phyloP scores from a whole-genome alignment of 169 alveolate genomes.

The Cryptosporidium baileyi region DNA sequence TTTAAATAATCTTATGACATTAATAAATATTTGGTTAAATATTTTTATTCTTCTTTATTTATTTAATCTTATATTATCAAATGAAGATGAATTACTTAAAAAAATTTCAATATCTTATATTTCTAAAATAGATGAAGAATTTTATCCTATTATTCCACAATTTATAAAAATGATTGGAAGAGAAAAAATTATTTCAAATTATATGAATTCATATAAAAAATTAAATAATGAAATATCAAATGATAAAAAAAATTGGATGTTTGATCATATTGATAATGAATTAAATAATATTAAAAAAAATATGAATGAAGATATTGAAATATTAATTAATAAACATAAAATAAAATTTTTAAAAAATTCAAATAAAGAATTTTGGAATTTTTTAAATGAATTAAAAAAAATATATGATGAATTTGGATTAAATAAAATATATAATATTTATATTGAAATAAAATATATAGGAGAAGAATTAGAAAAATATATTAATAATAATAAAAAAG shows the following conservation, averaged over 20 bases:
- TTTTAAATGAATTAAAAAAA: background rate
- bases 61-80: background rate
- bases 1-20: conserved; percentile 9
- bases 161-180: background rate
- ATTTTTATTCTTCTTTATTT: background rate
- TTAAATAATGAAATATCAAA: background rate
- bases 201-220: background rate
- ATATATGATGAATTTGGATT: conserved; percentile 17
- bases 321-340: background rate
- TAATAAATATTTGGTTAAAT: conserved; percentile 3
- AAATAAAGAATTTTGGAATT: background rate
- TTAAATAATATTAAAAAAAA: background rate
- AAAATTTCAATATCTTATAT: conserved; percentile 9
- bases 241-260: background rate
- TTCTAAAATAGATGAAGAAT: background rate
- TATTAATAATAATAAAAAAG: background rate
- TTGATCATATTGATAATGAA: background rate
- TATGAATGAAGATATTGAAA: background rate
- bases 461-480: background rate
- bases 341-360: background rate
- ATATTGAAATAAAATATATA: background rate
- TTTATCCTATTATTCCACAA: conserved; percentile 59
- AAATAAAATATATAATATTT: background rate
- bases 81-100: conserved; percentile 8
- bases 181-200: background rate